phyloP scores from a whole-genome alignment of 2,329 filamentous ascomycete genomes.

The Epichloe sylvatica region DNA sequence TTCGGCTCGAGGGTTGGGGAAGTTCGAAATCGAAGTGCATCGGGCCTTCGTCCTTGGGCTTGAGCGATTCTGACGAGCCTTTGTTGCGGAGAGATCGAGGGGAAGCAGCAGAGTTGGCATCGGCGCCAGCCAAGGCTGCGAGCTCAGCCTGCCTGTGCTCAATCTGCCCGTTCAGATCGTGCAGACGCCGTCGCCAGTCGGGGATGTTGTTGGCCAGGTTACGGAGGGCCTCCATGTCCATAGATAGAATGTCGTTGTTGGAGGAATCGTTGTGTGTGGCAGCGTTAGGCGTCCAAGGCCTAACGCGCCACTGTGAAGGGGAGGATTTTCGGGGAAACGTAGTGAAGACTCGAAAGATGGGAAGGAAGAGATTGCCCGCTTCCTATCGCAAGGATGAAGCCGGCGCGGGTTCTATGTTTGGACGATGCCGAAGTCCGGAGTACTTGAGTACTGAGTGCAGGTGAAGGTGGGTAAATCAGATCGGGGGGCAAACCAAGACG shows the following conservation, averaged over 20 bases:
- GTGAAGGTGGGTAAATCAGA: too few relatives aligned
- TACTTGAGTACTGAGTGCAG: too few relatives aligned
- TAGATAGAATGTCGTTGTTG: slow-evolving; percentile 19
- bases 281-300: slow-evolving; percentile 19
- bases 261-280: slow-evolving; percentile 11
- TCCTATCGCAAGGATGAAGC: neutral
- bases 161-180: slow-evolving; percentile 47
- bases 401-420: neutral
- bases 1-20: neutral
- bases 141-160: slow-evolving; percentile 47
- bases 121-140: slow-evolving; percentile 28
- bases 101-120: slow-evolving; percentile 15
- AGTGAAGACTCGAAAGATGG: neutral
- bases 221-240: slow-evolving; percentile 42
- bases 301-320: slow-evolving; percentile 13
- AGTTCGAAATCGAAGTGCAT: slow-evolving; percentile 11
- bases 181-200: slow-evolving; percentile 44
- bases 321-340: neutral
- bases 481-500: too few relatives aligned
- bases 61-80: slow-evolving; percentile 40
- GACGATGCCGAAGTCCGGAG: neutral
- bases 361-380: neutral
- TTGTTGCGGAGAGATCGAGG: slow-evolving; percentile 34
- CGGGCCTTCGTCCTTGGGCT: slow-evolving; percentile 31
- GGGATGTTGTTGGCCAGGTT: slow-evolving; percentile 42